phyloP scores from a whole-genome alignment of 805 yeast genomes.

The Kockiozyma suomiensis region DNA sequence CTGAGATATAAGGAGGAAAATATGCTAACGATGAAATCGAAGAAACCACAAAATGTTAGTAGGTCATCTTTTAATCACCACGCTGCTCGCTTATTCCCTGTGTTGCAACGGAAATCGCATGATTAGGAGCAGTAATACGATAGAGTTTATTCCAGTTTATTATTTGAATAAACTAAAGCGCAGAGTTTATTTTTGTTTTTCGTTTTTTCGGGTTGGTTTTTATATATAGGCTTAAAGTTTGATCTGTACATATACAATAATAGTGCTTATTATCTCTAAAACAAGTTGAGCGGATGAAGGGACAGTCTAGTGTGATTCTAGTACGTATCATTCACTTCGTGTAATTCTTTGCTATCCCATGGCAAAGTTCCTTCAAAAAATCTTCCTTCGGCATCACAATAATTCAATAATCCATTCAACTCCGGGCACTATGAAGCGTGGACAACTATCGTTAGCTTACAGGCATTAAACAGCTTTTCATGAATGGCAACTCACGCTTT shows the following conservation, averaged over 20 bases:
- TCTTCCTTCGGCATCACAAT: slow-evolving; percentile 25
- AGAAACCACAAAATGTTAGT: slow-evolving; percentile 5
- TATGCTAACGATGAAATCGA: too few species aligned
- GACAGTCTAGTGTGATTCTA: background rate
- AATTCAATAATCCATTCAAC: slow-evolving; percentile 23
- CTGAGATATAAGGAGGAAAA: too few species aligned
- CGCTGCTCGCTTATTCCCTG: slow-evolving; percentile 32
- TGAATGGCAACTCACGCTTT: slow-evolving; percentile 13
- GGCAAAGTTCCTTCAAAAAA: slow-evolving; percentile 31
- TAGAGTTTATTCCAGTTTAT: background rate
- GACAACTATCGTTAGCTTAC: background rate
- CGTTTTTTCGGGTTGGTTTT: background rate
- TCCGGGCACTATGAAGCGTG: slow-evolving; percentile 35
- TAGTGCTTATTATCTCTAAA: background rate
- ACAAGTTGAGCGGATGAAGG: too few species aligned
- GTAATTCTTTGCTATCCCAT: slow-evolving; percentile 25
- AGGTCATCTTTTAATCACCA: slow-evolving; percentile 33
- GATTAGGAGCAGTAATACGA: slow-evolving; percentile 6
- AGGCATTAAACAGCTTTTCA: background rate
- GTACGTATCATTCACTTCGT: slow-evolving; percentile 6
- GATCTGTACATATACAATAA: background rate
- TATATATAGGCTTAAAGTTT: background rate
- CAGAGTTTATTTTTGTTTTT: too few species aligned
- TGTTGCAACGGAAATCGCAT: slow-evolving; percentile 17
- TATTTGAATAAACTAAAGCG: too few species aligned